A percentile compares a stretch with the other conserved stretches of the same genome.
phyloP scores from a whole-genome alignment of 75 land plant genomes.

The Pinus tabuliformis region DNA sequence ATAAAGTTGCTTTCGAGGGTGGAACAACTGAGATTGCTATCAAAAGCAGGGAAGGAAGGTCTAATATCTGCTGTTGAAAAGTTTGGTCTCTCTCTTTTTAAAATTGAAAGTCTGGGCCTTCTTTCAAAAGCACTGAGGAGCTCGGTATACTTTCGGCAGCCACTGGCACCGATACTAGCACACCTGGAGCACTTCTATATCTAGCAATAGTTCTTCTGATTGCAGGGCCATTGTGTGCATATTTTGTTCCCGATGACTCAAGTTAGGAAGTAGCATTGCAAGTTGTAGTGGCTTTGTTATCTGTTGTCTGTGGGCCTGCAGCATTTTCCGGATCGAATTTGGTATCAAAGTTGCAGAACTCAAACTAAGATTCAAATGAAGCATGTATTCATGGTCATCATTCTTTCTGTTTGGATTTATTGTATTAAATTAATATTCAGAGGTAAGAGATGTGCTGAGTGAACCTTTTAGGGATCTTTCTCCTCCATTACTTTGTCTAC shows the following conservation, averaged over 20 bases:
- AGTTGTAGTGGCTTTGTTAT: constrained; percentile 55
- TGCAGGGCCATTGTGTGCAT: constrained; percentile 69
- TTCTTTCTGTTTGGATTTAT: background rate
- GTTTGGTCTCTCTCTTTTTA: constrained; percentile 73
- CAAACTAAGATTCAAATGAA: constrained; percentile 12
- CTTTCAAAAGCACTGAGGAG: constrained; percentile 96
- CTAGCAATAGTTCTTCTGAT: constrained; percentile 59
- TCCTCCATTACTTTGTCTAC: background rate
- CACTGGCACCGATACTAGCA: constrained; percentile 77
- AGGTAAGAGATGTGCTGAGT: background rate
- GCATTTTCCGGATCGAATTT: constrained; percentile 90
- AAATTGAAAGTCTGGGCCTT: constrained; percentile 87
- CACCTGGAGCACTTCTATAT: constrained; percentile 59
- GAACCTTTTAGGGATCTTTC: background rate
- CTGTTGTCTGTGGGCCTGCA: constrained; percentile 82
- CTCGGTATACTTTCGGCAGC: constrained; percentile 87
- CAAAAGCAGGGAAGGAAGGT: constrained; percentile 96
- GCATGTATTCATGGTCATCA: background rate
- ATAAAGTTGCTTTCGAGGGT: constrained; percentile 86
- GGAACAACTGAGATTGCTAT: constrained; percentile 78
- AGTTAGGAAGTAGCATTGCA: constrained; percentile 66
- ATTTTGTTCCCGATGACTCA: constrained; percentile 75
- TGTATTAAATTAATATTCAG: background rate
- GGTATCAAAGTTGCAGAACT: constrained; percentile 82
- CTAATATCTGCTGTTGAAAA: constrained; percentile 87